phyloP scores from a whole-genome alignment of 345 rosid genomes.

The Abelmoschus esculentus region DNA sequence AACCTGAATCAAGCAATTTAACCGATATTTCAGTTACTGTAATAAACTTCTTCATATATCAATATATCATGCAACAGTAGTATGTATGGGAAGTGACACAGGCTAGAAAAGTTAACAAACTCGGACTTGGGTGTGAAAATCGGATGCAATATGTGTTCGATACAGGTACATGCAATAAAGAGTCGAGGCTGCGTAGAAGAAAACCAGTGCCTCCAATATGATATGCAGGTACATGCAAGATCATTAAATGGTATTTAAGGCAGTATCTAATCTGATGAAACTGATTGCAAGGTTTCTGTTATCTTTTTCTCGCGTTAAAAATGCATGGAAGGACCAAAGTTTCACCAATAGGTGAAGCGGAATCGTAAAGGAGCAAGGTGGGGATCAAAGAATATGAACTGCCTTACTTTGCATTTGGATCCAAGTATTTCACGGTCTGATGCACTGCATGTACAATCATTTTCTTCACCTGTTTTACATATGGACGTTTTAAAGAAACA shows the following conservation, averaged over 20 bases:
- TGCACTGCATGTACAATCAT: constrained; percentile 37
- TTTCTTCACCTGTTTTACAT: constrained; percentile 42
- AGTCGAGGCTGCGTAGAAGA: not conserved
- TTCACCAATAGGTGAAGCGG: not conserved
- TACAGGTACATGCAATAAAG: too few relatives aligned
- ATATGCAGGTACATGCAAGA: not conserved
- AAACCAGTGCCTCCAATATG: not conserved
- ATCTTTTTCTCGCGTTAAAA: not conserved
- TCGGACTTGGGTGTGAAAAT: too few relatives aligned
- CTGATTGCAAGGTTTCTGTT: not conserved
- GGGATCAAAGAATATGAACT: not conserved
- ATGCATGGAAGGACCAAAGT: not conserved
- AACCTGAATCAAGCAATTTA: constrained; percentile 3
- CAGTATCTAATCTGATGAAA: not conserved
- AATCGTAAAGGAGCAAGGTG: too few relatives aligned
- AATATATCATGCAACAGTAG: not conserved
- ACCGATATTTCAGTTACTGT: not conserved
- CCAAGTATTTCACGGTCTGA: constrained; percentile 23
- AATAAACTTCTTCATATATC: not conserved
- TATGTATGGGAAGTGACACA: not conserved
- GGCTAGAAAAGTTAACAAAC: too few relatives aligned
- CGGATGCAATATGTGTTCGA: too few relatives aligned
- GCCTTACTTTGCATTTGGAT: not conserved
- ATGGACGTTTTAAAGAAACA: not conserved
- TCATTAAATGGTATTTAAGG: too few relatives aligned